These are phyloP conservation scores for Vinca minor DNA, from an alignment of 257 asterid species.

Conservation along the genomic window DNA sequence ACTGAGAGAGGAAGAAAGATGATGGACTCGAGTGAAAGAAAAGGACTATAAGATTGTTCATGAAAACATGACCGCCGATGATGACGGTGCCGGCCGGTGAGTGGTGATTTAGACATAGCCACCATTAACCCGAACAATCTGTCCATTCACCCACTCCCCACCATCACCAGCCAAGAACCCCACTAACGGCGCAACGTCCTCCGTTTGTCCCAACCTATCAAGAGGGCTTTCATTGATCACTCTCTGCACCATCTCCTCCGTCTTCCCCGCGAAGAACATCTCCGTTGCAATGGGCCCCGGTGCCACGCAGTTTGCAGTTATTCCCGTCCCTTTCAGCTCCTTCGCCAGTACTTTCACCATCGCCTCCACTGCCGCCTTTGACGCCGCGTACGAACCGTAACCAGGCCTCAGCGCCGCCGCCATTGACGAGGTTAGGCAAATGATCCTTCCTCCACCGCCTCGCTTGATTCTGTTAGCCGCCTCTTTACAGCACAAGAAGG, in stretches of 20 bases:
- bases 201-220: slow-evolving; percentile 54
- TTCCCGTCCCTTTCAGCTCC: slow-evolving; percentile 62
- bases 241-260: slow-evolving; percentile 41
- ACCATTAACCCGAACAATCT: slow-evolving; percentile 31
- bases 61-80: too few relatives aligned
- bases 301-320: slow-evolving; percentile 58
- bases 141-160: slow-evolving; percentile 68
- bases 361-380: slow-evolving; percentile 78
- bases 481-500: slow-evolving; percentile 51
- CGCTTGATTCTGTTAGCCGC: slow-evolving; percentile 47
- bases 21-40: too few relatives aligned
- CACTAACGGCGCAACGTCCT: slow-evolving; percentile 43
- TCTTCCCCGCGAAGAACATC: slow-evolving; percentile 47
- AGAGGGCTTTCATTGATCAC: slow-evolving; percentile 39
- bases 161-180: slow-evolving; percentile 55
- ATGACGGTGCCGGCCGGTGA: not conserved
- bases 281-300: slow-evolving; percentile 68
- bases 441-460: slow-evolving; percentile 64
- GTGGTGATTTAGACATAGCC: slow-evolving; percentile 15
- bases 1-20: too few relatives aligned
- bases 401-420: slow-evolving; percentile 45
- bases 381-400: slow-evolving; percentile 50
- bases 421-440: slow-evolving; percentile 41
- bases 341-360: slow-evolving; percentile 60
- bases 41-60: too few relatives aligned